Evolutionary conservation across 371 early-diverging fungal genomes (phyloP), one percentile per base, ranked within the genome.

Genomic region (Capillidium heterosporum): DNA sequence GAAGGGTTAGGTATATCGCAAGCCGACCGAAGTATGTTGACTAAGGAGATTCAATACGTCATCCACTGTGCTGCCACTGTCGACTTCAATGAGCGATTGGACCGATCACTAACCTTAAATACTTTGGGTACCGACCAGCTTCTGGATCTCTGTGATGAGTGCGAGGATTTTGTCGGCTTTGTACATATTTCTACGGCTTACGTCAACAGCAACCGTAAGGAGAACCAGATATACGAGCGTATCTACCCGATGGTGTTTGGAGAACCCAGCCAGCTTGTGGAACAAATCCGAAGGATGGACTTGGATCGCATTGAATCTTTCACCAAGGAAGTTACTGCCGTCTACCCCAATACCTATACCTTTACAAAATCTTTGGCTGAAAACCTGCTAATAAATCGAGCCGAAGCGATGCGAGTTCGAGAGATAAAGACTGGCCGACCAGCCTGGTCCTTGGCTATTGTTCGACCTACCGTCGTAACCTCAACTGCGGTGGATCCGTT

Each of bases 311-410:
- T 61, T 19, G 57, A 62, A 11, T 56, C 62, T 43, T 61, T 62
- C 13, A 57, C 59, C n/a, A 47, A 63, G 13, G 53, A 59, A 17
- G 64, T 65, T 48, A 61, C 65, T 54, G 62, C 62, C 48, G 61
- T 57, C 11, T 80, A 77, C 57, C 73, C 67, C 41, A 77, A 74
- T 51, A 67, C 69, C 0, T 75, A 77, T 53, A 61, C 73, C 0
- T 74, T 74, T 52, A 71, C 76, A 10, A 80, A 80, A 49, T 67
- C 74, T 1, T 51, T 80, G 32, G 65, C 76, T 8, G 80, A 80
- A 40, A 76, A 77, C 59, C 31, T 77, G 35, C 57, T 80, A 42
- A 60, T 66, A 1, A 66, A 69, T 11, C 66, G 74, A 29, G 69
- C 71, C 28, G 60, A 66, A 31, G 59, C 60, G 5, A 76, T 69